Percentiles rank a stretch among this genome's conserved stretches.
Conservation (phyloP, 768 basidiomycete species). For the Phlegmacium glaucopus region DNA sequence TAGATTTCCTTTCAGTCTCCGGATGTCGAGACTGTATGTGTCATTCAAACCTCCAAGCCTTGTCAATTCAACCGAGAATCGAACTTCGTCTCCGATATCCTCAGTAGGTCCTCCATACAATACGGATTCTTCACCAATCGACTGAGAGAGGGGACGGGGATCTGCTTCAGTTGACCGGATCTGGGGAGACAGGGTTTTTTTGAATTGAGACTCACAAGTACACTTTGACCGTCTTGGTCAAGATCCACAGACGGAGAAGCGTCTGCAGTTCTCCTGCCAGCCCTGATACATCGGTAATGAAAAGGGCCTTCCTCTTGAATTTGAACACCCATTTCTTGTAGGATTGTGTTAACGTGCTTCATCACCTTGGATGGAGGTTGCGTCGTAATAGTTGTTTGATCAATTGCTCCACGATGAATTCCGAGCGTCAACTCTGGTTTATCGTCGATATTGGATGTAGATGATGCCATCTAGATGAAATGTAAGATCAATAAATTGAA, state of each 20-base stretch:
- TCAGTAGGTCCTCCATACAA: slow-evolving; percentile 65
- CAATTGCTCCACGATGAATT: slow-evolving; percentile 83
- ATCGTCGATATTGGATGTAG: too few relatives aligned
- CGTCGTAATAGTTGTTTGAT: slow-evolving; percentile 80
- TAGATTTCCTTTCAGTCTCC: slow-evolving; percentile 82
- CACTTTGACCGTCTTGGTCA: too few relatives aligned
- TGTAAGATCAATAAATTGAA: too few relatives aligned
- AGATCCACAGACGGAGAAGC: neutral
- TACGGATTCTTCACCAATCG: neutral
- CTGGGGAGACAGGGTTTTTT: too few relatives aligned
- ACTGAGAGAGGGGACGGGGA: too few relatives aligned
- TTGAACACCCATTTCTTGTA: slow-evolving; percentile 80
- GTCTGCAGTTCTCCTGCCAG: slow-evolving; percentile 34
- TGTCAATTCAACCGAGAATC: slow-evolving; percentile 91
- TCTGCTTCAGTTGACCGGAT: too few relatives aligned
- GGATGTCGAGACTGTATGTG: slow-evolving; percentile 85
- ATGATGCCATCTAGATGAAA: too few relatives aligned
- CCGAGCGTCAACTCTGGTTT: slow-evolving; percentile 10
- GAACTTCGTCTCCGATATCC: slow-evolving; percentile 87
- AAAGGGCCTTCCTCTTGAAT: slow-evolving; percentile 78
- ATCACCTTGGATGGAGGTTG: slow-evolving; percentile 75
- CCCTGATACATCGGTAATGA: slow-evolving; percentile 75
- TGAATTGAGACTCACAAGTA: too few relatives aligned
- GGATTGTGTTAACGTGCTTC: slow-evolving; percentile 61
- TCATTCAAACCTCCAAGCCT: slow-evolving; percentile 77